These are phyloP conservation scores for Erysimum cheiranthoides DNA, from an alignment of 345 rosid species.

Conservation along the genomic window DNA sequence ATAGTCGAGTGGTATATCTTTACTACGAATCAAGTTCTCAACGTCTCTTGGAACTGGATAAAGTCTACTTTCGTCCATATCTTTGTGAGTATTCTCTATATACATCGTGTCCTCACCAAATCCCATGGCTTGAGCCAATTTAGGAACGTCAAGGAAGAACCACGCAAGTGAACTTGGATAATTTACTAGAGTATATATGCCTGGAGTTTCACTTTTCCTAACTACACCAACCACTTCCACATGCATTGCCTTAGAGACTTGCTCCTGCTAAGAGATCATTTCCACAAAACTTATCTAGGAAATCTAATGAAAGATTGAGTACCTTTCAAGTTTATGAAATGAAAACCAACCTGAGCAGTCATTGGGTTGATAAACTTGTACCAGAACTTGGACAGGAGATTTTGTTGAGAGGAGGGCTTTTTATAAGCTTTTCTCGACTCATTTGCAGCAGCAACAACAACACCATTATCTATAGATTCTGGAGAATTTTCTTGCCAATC, in stretches of 20 bases:
- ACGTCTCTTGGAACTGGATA: constrained; percentile 79
- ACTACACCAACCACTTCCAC: constrained; percentile 75
- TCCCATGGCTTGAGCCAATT: constrained; percentile 62
- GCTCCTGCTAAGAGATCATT: constrained; percentile 47
- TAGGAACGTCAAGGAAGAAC: constrained; percentile 79
- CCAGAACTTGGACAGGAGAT: constrained; percentile 64
- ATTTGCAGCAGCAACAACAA: constrained; percentile 11
- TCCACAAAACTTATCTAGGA: constrained; percentile 1
- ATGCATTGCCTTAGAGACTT: constrained; percentile 44
- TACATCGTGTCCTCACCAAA: constrained; percentile 68
- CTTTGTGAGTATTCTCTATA: constrained; percentile 63
- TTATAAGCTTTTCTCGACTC: constrained; percentile 49
- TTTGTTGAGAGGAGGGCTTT: constrained; percentile 17
- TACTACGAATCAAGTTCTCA: constrained; percentile 66
- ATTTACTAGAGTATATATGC: constrained; percentile 68
- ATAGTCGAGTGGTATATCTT: constrained; percentile 81
- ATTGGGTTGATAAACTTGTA: constrained; percentile 49
- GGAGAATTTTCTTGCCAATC: constrained; percentile 70
- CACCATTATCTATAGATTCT: constrained; percentile 40
- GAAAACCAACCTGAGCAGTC: constrained; percentile 49
- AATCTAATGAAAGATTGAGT: background rate
- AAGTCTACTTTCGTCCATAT: constrained; percentile 60
- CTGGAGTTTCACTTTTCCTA: constrained; percentile 72
- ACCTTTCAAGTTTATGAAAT: constrained; percentile 1
- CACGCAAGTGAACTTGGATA: constrained; percentile 67